Evolutionary conservation across 345 rosid species (phyloP).

Genomic region (Sisymbrium altissimum): DNA sequence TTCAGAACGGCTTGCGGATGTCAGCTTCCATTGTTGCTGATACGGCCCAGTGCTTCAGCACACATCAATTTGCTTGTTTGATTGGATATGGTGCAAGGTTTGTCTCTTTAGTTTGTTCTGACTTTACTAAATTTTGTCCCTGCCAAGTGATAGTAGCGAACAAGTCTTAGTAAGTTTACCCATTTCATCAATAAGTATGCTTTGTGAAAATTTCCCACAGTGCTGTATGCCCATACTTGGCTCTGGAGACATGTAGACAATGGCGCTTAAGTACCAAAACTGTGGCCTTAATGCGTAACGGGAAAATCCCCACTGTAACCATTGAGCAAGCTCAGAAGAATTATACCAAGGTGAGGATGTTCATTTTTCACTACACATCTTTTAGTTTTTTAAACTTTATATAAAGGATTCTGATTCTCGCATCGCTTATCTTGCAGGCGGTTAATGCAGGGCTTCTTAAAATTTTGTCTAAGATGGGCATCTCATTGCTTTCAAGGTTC

Average conservation of each 20-base stretch:
- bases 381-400: background rate
- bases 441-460: conserved; percentile 90
- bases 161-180: background rate
- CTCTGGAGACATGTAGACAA: conserved; percentile 92
- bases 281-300: conserved; percentile 86
- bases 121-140: background rate
- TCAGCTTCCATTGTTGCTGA: conserved; percentile 93
- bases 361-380: background rate
- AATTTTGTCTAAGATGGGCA: conserved; percentile 98
- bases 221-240: conserved; percentile 94
- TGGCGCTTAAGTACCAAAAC: conserved; percentile 97
- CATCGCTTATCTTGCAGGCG: conserved; percentile 52
- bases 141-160: background rate
- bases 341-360: conserved; percentile 64
- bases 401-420: conserved; percentile 12
- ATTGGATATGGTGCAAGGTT: conserved; percentile 99
- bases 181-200: background rate
- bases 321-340: conserved; percentile 96
- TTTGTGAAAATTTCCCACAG: conserved; percentile 36
- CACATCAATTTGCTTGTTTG: conserved; percentile 98
- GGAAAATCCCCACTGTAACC: conserved; percentile 97
- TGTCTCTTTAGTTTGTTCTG: background rate
- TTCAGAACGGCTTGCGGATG: conserved; percentile 93
- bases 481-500: conserved; percentile 95
- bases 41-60: conserved; percentile 98